A percentile compares a stretch with the other conserved stretches of the same genome.
Conservation (phyloP, 495 filamentous ascomycete species). For the Oleoguttula mirabilis region DNA sequence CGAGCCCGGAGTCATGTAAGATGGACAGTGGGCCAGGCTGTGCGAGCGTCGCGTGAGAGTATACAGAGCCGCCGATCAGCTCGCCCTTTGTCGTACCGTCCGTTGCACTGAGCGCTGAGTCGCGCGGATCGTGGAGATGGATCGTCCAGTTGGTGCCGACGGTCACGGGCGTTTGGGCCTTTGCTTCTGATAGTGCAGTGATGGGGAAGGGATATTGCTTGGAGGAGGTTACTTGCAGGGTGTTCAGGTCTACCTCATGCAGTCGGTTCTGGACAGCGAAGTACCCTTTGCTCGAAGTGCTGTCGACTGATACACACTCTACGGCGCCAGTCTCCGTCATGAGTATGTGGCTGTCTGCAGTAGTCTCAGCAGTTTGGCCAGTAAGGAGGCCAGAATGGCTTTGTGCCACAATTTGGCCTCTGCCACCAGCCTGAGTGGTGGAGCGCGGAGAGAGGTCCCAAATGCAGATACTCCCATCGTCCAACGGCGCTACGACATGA, state of each 20-base stretch:
- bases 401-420: conserved; percentile 51
- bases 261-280: conserved; percentile 65
- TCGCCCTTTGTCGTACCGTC: conserved; percentile 30
- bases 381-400: conserved; percentile 55
- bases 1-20: conserved; percentile 48
- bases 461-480: conserved; percentile 73
- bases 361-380: conserved; percentile 15
- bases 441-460: conserved; percentile 66
- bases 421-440: conserved; percentile 18
- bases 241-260: conserved; percentile 74
- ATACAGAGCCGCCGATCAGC: conserved; percentile 23
- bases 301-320: conserved; percentile 77
- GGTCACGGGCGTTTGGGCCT: conserved; percentile 61
- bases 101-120: conserved; percentile 28
- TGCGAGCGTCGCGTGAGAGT: conserved; percentile 52
- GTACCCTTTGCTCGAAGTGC: conserved; percentile 53
- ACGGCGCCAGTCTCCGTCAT: conserved; percentile 58
- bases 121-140: conserved; percentile 71
- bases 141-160: conserved; percentile 74
- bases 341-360: conserved; percentile 31
- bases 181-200: conserved; percentile 67
- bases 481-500: conserved; percentile 64
- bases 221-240: conserved; percentile 56
- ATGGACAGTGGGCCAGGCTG: conserved; percentile 76
- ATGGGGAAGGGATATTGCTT: conserved; percentile 74